phyloP scores from a whole-genome alignment of 2,329 filamentous ascomycete genomes.

The Diplodia corticola region DNA sequence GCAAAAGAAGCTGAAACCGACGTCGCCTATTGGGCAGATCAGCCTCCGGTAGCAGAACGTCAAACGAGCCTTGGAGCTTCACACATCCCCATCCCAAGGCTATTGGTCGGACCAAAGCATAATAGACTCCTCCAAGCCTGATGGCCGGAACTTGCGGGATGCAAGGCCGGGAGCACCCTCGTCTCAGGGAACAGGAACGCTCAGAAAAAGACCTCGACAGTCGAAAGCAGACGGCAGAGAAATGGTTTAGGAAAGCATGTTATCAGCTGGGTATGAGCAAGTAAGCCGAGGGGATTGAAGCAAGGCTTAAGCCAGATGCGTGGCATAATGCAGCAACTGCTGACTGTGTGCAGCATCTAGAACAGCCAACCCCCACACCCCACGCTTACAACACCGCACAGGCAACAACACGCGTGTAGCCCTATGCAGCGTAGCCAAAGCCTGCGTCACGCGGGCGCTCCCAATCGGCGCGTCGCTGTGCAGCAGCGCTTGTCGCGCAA shows the following conservation, averaged over 20 bases:
- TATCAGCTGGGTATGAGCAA: conserved; percentile 4
- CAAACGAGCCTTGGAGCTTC: not conserved
- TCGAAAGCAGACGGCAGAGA: not conserved
- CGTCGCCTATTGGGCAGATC: not conserved
- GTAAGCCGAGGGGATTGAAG: not conserved
- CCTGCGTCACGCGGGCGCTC: conserved; percentile 4
- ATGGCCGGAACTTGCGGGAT: not conserved
- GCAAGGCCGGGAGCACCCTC: not conserved
- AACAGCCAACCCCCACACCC: conserved; percentile 6
- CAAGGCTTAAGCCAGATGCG: conserved; percentile 5
- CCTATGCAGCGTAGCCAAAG: not conserved
- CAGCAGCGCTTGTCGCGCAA: conserved; percentile 12
- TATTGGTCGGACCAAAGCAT: not conserved
- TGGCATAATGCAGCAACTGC: not conserved
- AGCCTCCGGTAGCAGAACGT: not conserved
- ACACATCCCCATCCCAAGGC: not conserved
- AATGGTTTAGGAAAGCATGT: not conserved
- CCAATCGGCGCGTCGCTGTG: not conserved
- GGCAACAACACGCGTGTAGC: conserved; percentile 3
- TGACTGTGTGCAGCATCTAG: conserved; percentile 12
- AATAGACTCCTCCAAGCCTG: not conserved
- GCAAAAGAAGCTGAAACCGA: not conserved
- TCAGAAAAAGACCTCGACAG: not conserved
- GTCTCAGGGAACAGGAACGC: not conserved
- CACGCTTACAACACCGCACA: not conserved